A percentile compares a stretch with the other conserved stretches of the same genome.
These are phyloP conservation scores for Entophlyctis helioformis DNA, from an alignment of 192 early-diverging fungal species.

Conservation along the genomic window DNA sequence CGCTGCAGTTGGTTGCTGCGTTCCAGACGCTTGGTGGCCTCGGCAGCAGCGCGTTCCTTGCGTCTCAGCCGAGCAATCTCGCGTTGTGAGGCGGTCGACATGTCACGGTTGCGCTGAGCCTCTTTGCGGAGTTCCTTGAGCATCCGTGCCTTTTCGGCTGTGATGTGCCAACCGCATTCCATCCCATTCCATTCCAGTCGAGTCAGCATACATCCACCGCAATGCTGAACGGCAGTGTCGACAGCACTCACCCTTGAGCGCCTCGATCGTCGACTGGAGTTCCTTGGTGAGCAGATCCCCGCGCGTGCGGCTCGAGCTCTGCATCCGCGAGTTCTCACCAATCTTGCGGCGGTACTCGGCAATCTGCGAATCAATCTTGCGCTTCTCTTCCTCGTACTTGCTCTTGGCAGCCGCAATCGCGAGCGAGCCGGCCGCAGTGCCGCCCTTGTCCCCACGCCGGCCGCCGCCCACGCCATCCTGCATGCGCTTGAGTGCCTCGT, in stretches of 20 bases:
- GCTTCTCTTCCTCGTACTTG: slow-evolving; percentile 28
- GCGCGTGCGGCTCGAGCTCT: slow-evolving; percentile 3
- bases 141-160: slow-evolving; percentile 62
- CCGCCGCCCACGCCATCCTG: slow-evolving; percentile 4
- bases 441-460: slow-evolving; percentile 20
- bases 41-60: slow-evolving; percentile 25
- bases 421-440: slow-evolving; percentile 13
- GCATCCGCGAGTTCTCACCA: slow-evolving; percentile 19
- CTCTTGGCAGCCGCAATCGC: slow-evolving; percentile 16
- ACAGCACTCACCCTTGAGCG: slow-evolving; percentile 44
- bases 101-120: slow-evolving; percentile 43
- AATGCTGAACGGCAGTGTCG: too few species aligned
- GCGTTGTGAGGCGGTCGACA: slow-evolving; percentile 41
- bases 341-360: slow-evolving; percentile 20
- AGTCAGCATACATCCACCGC: too few species aligned
- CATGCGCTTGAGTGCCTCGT: slow-evolving; percentile 49
- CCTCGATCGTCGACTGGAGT: slow-evolving; percentile 54
- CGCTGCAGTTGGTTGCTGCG: slow-evolving; percentile 29
- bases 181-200: too few species aligned
- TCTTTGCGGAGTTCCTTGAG: slow-evolving; percentile 63
- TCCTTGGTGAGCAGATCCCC: slow-evolving; percentile 32
- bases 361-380: slow-evolving; percentile 30
- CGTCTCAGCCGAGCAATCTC: slow-evolving; percentile 30
- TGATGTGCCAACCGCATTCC: too few species aligned
- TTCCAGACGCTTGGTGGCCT: slow-evolving; percentile 26